phyloP scores from a whole-genome alignment of 768 basidiomycete species.

The Hygrophoropsis aurantiaca region DNA sequence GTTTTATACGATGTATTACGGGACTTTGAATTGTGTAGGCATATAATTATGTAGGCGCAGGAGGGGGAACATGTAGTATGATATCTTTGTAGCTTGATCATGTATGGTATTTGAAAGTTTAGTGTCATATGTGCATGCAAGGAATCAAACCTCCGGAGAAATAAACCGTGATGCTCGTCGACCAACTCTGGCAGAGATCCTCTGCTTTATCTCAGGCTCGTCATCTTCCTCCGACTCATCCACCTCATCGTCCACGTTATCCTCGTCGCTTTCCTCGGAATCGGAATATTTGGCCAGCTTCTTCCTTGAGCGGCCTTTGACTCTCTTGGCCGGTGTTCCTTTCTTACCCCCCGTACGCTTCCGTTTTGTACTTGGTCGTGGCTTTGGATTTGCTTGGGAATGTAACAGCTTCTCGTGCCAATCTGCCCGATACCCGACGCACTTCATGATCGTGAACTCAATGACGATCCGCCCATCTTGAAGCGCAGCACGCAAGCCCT shows the following conservation, averaged over 20 bases:
- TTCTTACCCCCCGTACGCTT: background rate
- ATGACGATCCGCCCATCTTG: slow-evolving; percentile 15
- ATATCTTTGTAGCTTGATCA: too few species aligned
- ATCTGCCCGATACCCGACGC: slow-evolving; percentile 18
- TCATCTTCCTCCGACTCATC: slow-evolving; percentile 1
- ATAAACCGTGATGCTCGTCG: too few species aligned
- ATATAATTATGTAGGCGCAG: too few species aligned
- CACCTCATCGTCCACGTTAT: background rate
- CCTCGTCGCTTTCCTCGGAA: background rate
- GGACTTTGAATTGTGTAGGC: too few species aligned
- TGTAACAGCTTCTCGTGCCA: slow-evolving; percentile 16
- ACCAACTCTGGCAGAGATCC: slow-evolving; percentile 8
- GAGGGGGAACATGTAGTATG: too few species aligned
- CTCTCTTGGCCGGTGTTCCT: slow-evolving; percentile 2
- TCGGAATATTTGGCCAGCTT: background rate
- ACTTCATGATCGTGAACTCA: slow-evolving; percentile 16
- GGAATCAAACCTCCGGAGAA: too few species aligned
- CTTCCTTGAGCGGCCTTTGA: background rate
- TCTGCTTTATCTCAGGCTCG: slow-evolving; percentile 18
- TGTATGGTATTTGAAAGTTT: too few species aligned
- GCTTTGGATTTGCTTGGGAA: slow-evolving; percentile 13
- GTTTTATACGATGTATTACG: too few species aligned
- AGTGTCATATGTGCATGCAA: too few species aligned
- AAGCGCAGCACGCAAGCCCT: slow-evolving; percentile 10
- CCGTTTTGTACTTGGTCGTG: background rate